These are phyloP conservation scores for Protomyces macrosporus DNA, from an alignment of 1,139 yeast species.

Conservation along the genomic window DNA sequence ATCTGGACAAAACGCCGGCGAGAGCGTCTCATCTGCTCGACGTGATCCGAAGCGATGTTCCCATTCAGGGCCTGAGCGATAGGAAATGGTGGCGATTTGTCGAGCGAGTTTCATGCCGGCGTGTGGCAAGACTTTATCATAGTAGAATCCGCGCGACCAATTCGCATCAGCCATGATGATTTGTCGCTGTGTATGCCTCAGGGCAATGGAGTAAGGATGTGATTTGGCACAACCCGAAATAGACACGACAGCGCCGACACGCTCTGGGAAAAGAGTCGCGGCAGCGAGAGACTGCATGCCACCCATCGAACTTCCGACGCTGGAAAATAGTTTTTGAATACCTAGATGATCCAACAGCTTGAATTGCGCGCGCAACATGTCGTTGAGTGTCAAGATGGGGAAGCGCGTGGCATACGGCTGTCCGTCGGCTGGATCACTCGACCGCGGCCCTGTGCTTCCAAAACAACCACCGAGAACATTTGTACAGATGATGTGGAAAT, in stretches of 20 bases:
- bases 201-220: constrained; percentile 89
- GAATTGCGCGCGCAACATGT: constrained; percentile 86
- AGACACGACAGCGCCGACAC: constrained; percentile 62
- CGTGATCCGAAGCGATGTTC: constrained; percentile 85
- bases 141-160: constrained; percentile 89
- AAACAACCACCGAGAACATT: constrained; percentile 91
- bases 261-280: constrained; percentile 56
- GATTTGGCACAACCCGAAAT: constrained; percentile 91
- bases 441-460: constrained; percentile 91
- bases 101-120: constrained; percentile 92
- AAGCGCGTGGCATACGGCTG: constrained; percentile 76
- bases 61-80: constrained; percentile 97
- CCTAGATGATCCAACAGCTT: constrained; percentile 61
- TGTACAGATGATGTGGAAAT: constrained; percentile 77
- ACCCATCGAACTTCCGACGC: constrained; percentile 93
- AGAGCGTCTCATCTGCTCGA: constrained; percentile 69
- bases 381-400: constrained; percentile 79
- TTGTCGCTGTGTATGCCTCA: constrained; percentile 88
- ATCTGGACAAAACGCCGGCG: constrained; percentile 90
- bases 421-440: constrained; percentile 67
- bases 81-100: constrained; percentile 89
- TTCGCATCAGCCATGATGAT: constrained; percentile 91
- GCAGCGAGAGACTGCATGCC: constrained; percentile 93
- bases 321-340: constrained; percentile 61
- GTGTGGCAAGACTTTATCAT: constrained; percentile 76